Base-by-base conservation (phyloP, 352 stramenopile species). In the Globisporangium okanoganense region DNA sequence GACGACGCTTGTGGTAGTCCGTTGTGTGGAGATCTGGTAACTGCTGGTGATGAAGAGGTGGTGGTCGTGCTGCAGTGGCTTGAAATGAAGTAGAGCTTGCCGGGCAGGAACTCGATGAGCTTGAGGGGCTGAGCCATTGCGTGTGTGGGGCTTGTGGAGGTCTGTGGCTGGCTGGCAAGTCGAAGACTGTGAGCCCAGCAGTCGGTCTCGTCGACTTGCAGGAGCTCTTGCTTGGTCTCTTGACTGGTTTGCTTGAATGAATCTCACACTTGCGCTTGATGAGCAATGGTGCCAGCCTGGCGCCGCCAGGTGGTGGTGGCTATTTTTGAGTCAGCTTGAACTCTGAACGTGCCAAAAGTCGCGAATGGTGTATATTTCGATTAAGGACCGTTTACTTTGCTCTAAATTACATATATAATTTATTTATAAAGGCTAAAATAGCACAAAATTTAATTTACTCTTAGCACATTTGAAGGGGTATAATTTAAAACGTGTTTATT, bases 81-180 rank as follows among this genome's bases (percentile, higher is more conserved):
- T 62, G 66, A 73, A 40, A 73, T 40, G 40, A 69, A 75, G 56
- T 75, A 81, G 44, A 81, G 57, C 25, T 64, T 58, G 2, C 70
- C 67, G 6, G 70, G 61, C 14, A 76, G 27, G 36, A 64, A 65
- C 52, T 81, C 73, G 56, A 81, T 43, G 20, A 79, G 57, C 55
- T 73, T 65, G 36, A 71, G 62, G 9, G 66, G 29, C 36, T 66
- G 49, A 5, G 53, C 25, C 58, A 59, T 65, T 16, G 16, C 12
- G 1, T 41, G 41, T 18, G 12, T 48, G 36, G n/a, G 36, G 36
- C 36, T 43, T 13, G 35, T 40, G 18, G 35, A 14, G 35, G 9
- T 18, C 2, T 13, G 14, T 43, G 22, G 12, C 16, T 43, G 51
- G 33, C 1, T 58, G 33, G 44, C 36, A 56, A 14, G 25, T 55